Base-by-base conservation (phyloP, 768 basidiomycete genomes). In the Cystofilobasidium capitatum region DNA sequence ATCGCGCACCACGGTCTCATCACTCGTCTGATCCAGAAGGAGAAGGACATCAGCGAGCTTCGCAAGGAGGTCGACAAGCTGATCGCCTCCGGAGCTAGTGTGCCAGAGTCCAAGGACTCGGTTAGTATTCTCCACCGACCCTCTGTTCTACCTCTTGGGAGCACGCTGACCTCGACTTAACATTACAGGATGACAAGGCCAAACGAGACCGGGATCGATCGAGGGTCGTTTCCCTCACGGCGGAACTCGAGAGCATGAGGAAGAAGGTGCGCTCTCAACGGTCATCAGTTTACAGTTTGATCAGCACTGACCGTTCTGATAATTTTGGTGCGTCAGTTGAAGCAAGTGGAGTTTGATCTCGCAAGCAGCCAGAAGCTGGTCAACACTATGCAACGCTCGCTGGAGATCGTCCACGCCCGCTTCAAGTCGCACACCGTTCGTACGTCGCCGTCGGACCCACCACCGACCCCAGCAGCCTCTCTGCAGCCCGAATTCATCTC, bases 371-470 rank as follows among this genome's bases (percentile, higher is more conserved):
- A 85, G 73, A 83, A 87, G 70, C 91, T 36, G 16, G 51, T 66
- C 65, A 55, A 49, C 0, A 88, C 86, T 72, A 81, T 92, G 44
- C 89, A 90, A 73, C 85, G 87, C 17, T 88, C 89, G n/a, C 79
- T 96, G 42, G 89, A 91, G 75, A 87, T 88, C 9, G 87, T 93
- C 6, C 89, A 89, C 76, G 85, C 85, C 14, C 82, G 88, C n/a
- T 87, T 92, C 75, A 80, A 82, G 7, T 79, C 82, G 7, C 77
- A 82, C 51, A 82, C 57, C 42, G n/a, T 22, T 49, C 47, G 10
- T 4, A 36, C 31, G 3, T 42, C 36, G 29, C 58, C 60, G 13
- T 13, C 66, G 3, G 45, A 54, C 33, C 29, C 44, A 76, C 14
- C 16, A 35, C 63, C 36, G 63, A 61, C 37, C 2, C 36, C 20